Evolutionary conservation across 805 yeast species (phyloP).

Genomic region (Kuraishia hungarica): DNA sequence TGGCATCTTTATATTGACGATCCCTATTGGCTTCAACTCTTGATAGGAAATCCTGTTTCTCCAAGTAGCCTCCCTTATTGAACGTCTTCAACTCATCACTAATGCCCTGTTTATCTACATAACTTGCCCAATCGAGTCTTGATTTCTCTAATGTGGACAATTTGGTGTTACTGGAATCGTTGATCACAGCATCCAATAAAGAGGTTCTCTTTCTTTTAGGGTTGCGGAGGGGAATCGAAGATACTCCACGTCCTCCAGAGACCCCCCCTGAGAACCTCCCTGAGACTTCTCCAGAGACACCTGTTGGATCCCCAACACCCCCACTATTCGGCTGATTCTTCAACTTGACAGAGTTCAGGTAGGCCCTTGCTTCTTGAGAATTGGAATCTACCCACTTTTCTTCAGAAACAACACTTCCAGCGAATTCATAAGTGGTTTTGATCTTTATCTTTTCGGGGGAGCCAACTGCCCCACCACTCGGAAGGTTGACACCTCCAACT

Average conservation of each 20-base stretch:
- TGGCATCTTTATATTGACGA: slow-evolving; percentile 35
- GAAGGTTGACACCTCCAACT: neutral
- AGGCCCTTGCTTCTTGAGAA: slow-evolving; percentile 86
- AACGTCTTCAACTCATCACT: slow-evolving; percentile 72
- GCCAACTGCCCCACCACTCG: neutral
- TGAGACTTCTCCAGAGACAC: no score
- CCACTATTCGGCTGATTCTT: no score
- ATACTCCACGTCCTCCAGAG: no score
- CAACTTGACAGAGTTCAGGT: slow-evolving; percentile 45
- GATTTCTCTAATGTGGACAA: slow-evolving; percentile 90
- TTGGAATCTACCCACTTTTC: slow-evolving; percentile 66
- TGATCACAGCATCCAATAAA: slow-evolving; percentile 65
- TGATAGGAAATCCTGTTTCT: slow-evolving; percentile 80
- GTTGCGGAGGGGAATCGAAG: slow-evolving; percentile 6
- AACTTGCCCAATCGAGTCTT: slow-evolving; percentile 89
- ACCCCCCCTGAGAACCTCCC: no score
- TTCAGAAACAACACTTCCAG: slow-evolving; percentile 76
- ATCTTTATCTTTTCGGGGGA: slow-evolving; percentile 55
- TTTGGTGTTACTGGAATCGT: slow-evolving; percentile 63
- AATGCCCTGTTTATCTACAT: slow-evolving; percentile 81
- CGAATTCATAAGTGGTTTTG: slow-evolving; percentile 75
- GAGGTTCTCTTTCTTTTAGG: slow-evolving; percentile 64
- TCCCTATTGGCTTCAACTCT: slow-evolving; percentile 61
- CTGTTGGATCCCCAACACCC: no score
- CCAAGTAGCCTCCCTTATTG: slow-evolving; percentile 87